phyloP scores from a whole-genome alignment of 2,329 filamentous ascomycete genomes.

The Sphaerulina populicola region DNA sequence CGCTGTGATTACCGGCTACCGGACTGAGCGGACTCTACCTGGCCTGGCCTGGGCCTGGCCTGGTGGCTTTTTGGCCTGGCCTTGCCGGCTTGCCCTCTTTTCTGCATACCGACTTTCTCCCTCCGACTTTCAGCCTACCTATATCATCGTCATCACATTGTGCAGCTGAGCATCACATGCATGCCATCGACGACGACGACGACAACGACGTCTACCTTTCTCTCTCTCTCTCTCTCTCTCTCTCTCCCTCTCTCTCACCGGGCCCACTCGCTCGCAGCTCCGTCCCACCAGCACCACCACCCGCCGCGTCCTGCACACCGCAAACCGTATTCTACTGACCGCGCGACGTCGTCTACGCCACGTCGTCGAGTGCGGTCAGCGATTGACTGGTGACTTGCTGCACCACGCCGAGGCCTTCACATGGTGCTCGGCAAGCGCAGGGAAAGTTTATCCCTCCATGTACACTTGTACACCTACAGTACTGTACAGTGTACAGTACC shows the following conservation, averaged over 20 bases:
- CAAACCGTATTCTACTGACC: neutral
- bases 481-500: no score
- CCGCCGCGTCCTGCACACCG: neutral
- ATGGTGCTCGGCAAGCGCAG: constrained; percentile 6
- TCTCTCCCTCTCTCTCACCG: neutral
- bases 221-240: neutral
- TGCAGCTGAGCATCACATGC: neutral
- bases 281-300: neutral
- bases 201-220: no score
- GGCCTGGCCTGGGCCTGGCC: neutral
- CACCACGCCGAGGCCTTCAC: constrained; percentile 6
- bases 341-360: neutral
- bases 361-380: neutral
- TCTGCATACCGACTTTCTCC: neutral
- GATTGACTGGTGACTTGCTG: neutral
- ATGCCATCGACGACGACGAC: neutral
- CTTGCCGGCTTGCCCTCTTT: neutral
- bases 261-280: no score
- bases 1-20: neutral
- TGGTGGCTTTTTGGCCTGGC: neutral
- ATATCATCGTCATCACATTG: neutral
- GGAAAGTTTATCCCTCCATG: constrained; percentile 5
- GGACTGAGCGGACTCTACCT: neutral
- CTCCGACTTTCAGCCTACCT: constrained; percentile 2
- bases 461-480: no score